Evolutionary conservation across 495 filamentous ascomycete species (phyloP), one percentile per base, ranked within the genome.

Genomic region (Talaromyces wortmannii): DNA sequence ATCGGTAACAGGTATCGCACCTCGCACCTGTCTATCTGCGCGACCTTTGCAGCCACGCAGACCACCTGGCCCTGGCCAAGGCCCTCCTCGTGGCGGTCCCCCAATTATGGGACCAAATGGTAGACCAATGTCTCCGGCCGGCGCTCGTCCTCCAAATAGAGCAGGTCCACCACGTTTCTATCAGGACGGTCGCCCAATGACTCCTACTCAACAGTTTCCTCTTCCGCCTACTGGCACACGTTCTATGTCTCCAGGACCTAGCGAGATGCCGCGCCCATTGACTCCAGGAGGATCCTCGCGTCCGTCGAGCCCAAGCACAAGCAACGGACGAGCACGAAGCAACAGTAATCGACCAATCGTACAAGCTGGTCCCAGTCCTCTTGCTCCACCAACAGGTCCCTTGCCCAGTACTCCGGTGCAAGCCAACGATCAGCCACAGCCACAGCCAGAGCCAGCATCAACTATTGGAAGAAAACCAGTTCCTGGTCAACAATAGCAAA

Each of bases 1-100:
- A 49, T 90, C 90, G 45, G 79, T 88, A 60, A 91, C 97, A 73
- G 94, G 94, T 70, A 95, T 97, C 49, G 90, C 85, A 53, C 94
- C 94, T 16, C 84, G 94, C 33, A 95, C 91, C 36, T 97, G 95
- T 73, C 81, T 98, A 31, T 97, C 95, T 29, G 87, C 90, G 48
- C 84, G 88, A 50, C 90, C 94, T 50, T 85, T 97, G 61, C 96
- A 97, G 76, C 91, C 94, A 53, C 88, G 91, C 46, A 40, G 52
- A 18, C 52, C 52, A 6, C 52, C 52, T 33, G 52, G 52, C 29
- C 50, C 50, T 51, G 78, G 77, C 56, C 73, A 68, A 36, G 73
- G 73, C 16, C 73, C 73, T 53, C 74, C 23, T 4, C 23, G 23
- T 23, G 23, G 74, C 30, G 73, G 73, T 31, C 71, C 70, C 13